Base-by-base conservation (phyloP, 179 eudicot genomes). In the Vitellaria paradoxa region DNA sequence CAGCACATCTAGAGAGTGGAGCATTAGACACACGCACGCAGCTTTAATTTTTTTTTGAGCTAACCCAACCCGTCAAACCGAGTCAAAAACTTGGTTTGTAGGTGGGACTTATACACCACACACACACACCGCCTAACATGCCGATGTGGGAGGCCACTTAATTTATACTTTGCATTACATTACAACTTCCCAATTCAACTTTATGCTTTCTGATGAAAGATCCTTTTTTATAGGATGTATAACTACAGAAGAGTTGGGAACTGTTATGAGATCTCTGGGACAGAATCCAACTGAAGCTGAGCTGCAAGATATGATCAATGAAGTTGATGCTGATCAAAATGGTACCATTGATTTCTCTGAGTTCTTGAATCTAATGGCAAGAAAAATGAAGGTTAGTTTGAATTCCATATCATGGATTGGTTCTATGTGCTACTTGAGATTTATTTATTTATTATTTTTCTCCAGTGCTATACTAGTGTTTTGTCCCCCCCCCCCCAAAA, bases 241-340 rank as follows among this genome's bases (percentile, higher is more conserved):
- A 4, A 72, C 75, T 24, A 72, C 75, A 12, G 55, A 72, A 17
- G 75, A 72, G 75, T 72, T 72, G 75, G 75, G 75, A 23, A 72
- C 75, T 21, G 75, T 72, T 57, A 72, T 72, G 75, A 72, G 75
- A 72, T 72, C 75, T 56, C 65, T 72, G 20, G 75, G 75, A 72
- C 75, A 72, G 21, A 72, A 72, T 57, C 75, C 75, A 23, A 72
- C 75, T 56, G 75, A 72, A 72, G 75, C 75, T 72, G 75, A 72
- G 56, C 65, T 72, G 23, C 63, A n/a, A 40, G 75, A 72, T 72
- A 72, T 72, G 75, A 72, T 72, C 6, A 72, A 17, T 56, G 75
- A 72, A 56, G 75, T 72, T 72, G 75, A 72, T 72, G 65, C 75
- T 72, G 75, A 72, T 72, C 75, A 72, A 56, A 72, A 72, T 72